phyloP scores from a whole-genome alignment of 495 filamentous ascomycete species.

The Pyronema domesticum region DNA sequence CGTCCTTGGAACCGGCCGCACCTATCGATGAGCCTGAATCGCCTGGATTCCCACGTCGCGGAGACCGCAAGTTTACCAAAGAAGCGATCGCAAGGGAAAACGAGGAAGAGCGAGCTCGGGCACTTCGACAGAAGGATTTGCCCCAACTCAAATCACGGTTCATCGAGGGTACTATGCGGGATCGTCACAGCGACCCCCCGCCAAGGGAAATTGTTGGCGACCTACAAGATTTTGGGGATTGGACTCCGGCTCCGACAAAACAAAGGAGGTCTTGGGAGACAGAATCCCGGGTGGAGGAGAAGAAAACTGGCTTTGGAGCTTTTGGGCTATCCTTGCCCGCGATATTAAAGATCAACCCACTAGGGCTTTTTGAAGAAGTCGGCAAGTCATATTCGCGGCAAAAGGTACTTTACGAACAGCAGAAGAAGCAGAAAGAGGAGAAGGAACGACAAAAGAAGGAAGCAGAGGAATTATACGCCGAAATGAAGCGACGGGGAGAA shows the following conservation, averaged over 20 bases:
- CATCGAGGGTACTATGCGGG: slow-evolving; percentile 23
- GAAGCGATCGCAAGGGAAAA: slow-evolving; percentile 7
- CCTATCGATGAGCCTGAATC: too few species aligned
- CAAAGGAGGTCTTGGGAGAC: slow-evolving; percentile 4
- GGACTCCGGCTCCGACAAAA: not conserved
- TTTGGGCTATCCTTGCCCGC: slow-evolving; percentile 11
- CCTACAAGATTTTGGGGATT: slow-evolving; percentile 7
- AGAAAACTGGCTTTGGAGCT: slow-evolving; percentile 1
- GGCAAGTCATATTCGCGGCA: slow-evolving; percentile 19
- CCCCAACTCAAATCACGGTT: slow-evolving; percentile 11
- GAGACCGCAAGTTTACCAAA: slow-evolving; percentile 1
- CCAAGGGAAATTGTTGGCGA: slow-evolving; percentile 18
- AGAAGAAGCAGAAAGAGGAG: slow-evolving; percentile 16
- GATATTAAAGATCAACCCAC: slow-evolving; percentile 13
- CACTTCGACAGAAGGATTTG: slow-evolving; percentile 15
- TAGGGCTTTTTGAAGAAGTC: slow-evolving; percentile 17
- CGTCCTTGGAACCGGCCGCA: not conserved
- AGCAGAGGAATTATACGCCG: not conserved
- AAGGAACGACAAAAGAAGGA: slow-evolving; percentile 20
- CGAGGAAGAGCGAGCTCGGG: slow-evolving; percentile 16
- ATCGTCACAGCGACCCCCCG: slow-evolving; percentile 16
- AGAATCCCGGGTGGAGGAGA: not conserved
- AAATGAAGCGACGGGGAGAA: slow-evolving; percentile 4
- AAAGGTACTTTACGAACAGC: slow-evolving; percentile 15
- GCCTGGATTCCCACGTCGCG: not conserved